A percentile compares a stretch with the other conserved stretches of the same genome.
phyloP scores from a whole-genome alignment of 1,284 basidiomycete species.

The Laetiporus sulphureus region DNA sequence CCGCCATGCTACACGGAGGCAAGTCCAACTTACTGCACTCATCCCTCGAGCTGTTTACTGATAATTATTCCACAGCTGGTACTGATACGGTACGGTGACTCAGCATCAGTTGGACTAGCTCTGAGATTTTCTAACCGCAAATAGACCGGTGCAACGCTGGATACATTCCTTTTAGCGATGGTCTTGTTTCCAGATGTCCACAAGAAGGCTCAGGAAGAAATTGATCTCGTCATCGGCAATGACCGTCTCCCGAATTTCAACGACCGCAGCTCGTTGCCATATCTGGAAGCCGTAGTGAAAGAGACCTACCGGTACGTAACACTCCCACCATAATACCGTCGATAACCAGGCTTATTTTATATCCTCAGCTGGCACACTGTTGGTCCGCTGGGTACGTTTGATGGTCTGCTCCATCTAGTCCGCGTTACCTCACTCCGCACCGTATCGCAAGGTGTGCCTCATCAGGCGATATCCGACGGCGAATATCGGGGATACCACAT shows the following conservation, averaged over 20 bases:
- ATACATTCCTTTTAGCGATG: neutral
- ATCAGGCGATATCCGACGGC: neutral
- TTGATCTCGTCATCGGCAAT: neutral
- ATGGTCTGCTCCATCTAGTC: too few species aligned
- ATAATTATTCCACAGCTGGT: neutral
- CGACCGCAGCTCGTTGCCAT: neutral
- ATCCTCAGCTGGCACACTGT: neutral
- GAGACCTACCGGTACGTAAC: neutral
- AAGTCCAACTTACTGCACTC: neutral
- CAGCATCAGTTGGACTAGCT: neutral
- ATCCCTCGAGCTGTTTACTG: neutral
- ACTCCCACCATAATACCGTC: neutral
- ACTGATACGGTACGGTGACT: neutral
- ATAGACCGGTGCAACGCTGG: neutral
- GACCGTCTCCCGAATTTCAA: neutral
- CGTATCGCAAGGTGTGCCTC: neutral
- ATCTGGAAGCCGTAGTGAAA: neutral
- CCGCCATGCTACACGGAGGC: neutral
- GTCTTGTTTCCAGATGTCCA: neutral
- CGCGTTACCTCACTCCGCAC: neutral
- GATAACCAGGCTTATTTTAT: neutral
- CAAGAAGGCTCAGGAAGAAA: neutral
- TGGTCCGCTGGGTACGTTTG: neutral
- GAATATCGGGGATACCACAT: neutral
- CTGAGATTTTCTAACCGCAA: neutral